These are phyloP conservation scores for Blastobotrys raffinosifermentans DNA, from an alignment of 1,139 yeast genomes.

Conservation along the genomic window DNA sequence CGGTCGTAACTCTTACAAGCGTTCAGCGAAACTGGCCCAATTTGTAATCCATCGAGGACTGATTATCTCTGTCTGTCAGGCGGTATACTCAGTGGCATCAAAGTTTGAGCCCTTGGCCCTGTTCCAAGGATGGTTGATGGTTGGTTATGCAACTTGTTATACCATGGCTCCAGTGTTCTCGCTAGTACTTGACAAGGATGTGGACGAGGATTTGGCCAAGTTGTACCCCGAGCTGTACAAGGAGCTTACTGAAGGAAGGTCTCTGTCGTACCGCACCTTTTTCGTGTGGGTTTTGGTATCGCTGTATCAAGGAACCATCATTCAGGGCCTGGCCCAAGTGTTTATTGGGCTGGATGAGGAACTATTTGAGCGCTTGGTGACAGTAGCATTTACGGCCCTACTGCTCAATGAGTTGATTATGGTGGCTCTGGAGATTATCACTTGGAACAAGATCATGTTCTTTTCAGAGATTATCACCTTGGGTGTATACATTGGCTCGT, in stretches of 20 bases:
- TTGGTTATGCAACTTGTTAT: conserved; percentile 93
- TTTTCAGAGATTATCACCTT: conserved; percentile 67
- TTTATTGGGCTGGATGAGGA: conserved; percentile 57
- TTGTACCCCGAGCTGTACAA: conserved; percentile 92
- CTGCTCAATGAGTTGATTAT: conserved; percentile 81
- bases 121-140: conserved; percentile 96
- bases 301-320: conserved; percentile 72
- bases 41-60: conserved; percentile 95
- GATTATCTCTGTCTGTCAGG: conserved; percentile 92
- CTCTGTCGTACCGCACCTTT: conserved; percentile 81
- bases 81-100: conserved; percentile 82
- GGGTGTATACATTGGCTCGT: conserved; percentile 58
- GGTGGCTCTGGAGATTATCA: conserved; percentile 89
- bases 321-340: conserved; percentile 74
- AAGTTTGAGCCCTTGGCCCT: conserved; percentile 89
- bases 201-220: conserved; percentile 81
- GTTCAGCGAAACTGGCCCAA: conserved; percentile 92
- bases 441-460: conserved; percentile 81
- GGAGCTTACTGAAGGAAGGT: conserved; percentile 82
- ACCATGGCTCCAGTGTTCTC: conserved; percentile 99
- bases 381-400: conserved; percentile 74
- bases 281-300: conserved; percentile 89
- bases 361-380: conserved; percentile 69
- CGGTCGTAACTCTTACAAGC: conserved; percentile 92
- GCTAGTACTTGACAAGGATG: conserved; percentile 83